Conservation (phyloP, 2,329 filamentous ascomycete species). For the Botrytis fabae region DNA sequence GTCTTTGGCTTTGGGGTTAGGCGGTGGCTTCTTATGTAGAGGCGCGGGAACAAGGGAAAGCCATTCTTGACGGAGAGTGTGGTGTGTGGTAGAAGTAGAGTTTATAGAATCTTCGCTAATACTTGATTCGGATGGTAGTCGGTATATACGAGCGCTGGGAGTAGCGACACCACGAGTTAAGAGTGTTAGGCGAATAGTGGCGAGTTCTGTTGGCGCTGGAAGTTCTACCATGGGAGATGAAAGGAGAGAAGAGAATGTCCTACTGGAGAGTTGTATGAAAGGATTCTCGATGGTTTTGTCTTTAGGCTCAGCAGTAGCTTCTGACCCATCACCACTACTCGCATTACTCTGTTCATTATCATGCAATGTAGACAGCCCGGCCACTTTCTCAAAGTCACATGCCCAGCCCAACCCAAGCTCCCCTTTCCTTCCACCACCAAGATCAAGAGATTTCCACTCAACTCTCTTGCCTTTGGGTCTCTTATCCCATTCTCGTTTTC, state of each 20-base stretch:
- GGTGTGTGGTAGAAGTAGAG: conserved; percentile 35
- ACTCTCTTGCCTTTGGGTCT: conserved; percentile 79
- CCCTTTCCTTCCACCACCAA: conserved; percentile 73
- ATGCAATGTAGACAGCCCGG: conserved; percentile 22
- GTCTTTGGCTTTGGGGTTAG: conserved; percentile 32
- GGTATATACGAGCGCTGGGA: conserved; percentile 79
- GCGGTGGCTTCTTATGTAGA: conserved; percentile 32
- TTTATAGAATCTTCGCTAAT: conserved; percentile 43
- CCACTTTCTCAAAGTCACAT: conserved; percentile 71
- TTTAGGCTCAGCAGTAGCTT: not conserved
- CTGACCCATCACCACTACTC: not conserved
- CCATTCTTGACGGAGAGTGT: conserved; percentile 67
- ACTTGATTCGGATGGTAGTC: conserved; percentile 54
- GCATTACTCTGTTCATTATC: conserved; percentile 22
- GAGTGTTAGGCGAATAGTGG: conserved; percentile 67
- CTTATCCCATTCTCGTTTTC: conserved; percentile 68
- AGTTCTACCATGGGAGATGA: conserved; percentile 30
- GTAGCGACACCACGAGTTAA: conserved; percentile 68
- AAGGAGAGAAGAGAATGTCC: conserved; percentile 33
- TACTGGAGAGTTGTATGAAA: conserved; percentile 29
- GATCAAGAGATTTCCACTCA: conserved; percentile 71
- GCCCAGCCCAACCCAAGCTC: conserved; percentile 81
- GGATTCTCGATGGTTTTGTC: conserved; percentile 16
- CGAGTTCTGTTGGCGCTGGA: conserved; percentile 45
- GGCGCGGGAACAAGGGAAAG: conserved; percentile 54